Evolutionary conservation across 495 filamentous ascomycete species (phyloP), one percentile per base, ranked within the genome.

Genomic region (Aspergillus sparsus): DNA sequence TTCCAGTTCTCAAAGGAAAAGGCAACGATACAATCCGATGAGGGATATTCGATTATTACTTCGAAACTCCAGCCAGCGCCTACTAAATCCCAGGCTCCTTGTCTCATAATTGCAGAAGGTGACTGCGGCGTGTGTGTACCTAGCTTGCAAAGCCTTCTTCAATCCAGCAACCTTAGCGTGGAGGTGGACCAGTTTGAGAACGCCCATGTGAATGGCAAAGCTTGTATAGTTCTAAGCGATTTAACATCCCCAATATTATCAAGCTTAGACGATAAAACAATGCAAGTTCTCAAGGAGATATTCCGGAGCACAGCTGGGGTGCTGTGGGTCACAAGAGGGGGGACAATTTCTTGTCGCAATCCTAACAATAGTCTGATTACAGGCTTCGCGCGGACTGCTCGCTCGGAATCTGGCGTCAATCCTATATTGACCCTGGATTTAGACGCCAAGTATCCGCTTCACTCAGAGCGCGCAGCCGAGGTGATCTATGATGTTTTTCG

Each of bases 381-480:
- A 16, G 73, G 73, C 7, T 68, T 76, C 37, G 55, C 68, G 41
- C 58, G 73, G 57, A 72, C 71, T 31, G 70, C 71, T 6, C 68
- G 73, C 10, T 66, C 70, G 0, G 71, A 76, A 41, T 65, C 71
- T 0, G 70, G 62, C 0, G 64, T 66, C 6, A 55, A 59, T 8
- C 62, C 52, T 0, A 71, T 75, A 8, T 39, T 74, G n/a, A 65
- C 63, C 11, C 55, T 75, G 2, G 70, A 75, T 27, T 45, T 75
- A 10, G 68, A 67, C 36, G 36, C 46, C 9, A 9, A 58, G 37
- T 49, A 60, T 44, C 10, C 55, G 13, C 35, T 66, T 5, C 18
- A 53, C 2, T 35, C 47, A 7, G 0, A 37, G 3, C 27, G 34
- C 42, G 55, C 55, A 1, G 58, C 61, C 0, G 37, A 62, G 2